A percentile compares a stretch with the other conserved stretches of the same genome.
phyloP scores from a whole-genome alignment of 805 yeast species.

The Metschnikowia dekortorum region DNA sequence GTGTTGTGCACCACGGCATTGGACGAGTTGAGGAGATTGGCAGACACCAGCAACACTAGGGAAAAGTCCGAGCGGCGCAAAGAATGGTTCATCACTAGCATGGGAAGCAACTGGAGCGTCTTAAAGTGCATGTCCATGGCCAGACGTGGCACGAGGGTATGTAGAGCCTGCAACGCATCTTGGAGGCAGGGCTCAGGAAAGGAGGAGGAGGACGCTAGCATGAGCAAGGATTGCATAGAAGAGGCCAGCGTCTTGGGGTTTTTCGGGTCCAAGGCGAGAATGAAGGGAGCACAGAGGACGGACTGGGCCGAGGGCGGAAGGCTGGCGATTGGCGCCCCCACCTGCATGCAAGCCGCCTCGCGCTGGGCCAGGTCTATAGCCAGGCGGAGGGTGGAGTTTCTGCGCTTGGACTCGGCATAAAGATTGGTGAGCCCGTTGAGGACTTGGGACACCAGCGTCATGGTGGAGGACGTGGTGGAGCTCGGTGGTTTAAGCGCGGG shows the following conservation, averaged over 20 bases:
- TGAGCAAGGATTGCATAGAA: constrained; percentile 68
- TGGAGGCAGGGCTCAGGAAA: constrained; percentile 37
- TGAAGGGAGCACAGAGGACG: constrained; percentile 49
- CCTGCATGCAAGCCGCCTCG: constrained; percentile 10
- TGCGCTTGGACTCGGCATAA: constrained; percentile 65
- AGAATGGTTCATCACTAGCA: constrained; percentile 62
- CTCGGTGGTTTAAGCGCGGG: not conserved
- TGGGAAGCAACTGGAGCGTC: constrained; percentile 77
- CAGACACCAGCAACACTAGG: constrained; percentile 48
- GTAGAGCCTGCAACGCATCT: not conserved
- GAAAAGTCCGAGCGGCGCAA: constrained; percentile 30
- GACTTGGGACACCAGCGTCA: constrained; percentile 15
- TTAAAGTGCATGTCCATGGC: constrained; percentile 83
- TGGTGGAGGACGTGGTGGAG: not conserved
- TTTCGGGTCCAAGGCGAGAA: constrained; percentile 67
- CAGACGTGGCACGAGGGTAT: not conserved
- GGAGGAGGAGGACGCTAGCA: constrained; percentile 49
- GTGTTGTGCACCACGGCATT: constrained; percentile 79
- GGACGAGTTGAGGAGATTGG: constrained; percentile 62
- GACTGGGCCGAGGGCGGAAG: constrained; percentile 41
- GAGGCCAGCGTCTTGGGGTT: constrained; percentile 70
- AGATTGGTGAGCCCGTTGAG: constrained; percentile 54
- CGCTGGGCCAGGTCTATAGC: constrained; percentile 27
- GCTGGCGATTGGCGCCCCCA: constrained; percentile 8
- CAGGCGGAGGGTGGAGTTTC: constrained; percentile 63